phyloP scores from a whole-genome alignment of 1,284 basidiomycete genomes.

The Pyrrhoderma lamaoense region DNA sequence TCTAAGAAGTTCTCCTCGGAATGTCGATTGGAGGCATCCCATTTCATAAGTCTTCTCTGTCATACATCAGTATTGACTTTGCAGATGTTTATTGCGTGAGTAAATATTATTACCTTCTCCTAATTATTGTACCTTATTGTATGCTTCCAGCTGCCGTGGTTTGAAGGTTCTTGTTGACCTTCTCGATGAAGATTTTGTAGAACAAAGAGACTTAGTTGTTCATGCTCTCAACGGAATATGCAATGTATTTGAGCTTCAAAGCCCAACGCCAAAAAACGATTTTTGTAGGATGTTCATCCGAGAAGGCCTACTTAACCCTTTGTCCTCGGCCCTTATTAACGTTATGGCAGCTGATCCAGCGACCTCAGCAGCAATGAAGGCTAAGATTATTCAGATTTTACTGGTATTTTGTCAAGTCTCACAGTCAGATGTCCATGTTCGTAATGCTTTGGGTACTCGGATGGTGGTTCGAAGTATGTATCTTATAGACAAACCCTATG shows the following conservation, averaged over 20 bases:
- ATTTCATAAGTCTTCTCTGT: slow-evolving; percentile 88
- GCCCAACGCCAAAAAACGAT: slow-evolving; percentile 94
- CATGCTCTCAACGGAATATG: slow-evolving; percentile 93
- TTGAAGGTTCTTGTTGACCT: slow-evolving; percentile 92
- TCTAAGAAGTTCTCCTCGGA: slow-evolving; percentile 92
- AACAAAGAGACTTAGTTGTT: slow-evolving; percentile 85
- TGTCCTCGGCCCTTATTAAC: slow-evolving; percentile 84
- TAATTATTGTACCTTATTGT: slow-evolving; percentile 12
- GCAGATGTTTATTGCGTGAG: slow-evolving; percentile 96
- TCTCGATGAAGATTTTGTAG: slow-evolving; percentile 90
- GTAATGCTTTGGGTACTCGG: slow-evolving; percentile 84
- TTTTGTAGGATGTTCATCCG: slow-evolving; percentile 98
- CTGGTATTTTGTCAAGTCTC: slow-evolving; percentile 94
- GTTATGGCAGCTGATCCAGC: slow-evolving; percentile 74
- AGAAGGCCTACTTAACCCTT: slow-evolving; percentile 88
- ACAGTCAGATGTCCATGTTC: slow-evolving; percentile 87
- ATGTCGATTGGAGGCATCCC: slow-evolving; percentile 90
- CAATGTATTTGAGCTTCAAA: slow-evolving; percentile 91
- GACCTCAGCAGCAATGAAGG: slow-evolving; percentile 67
- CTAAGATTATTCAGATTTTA: slow-evolving; percentile 85
- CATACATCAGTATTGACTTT: slow-evolving; percentile 89
- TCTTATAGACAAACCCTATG: slow-evolving; percentile 4
- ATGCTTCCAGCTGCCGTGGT: slow-evolving; percentile 72
- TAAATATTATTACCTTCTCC: slow-evolving; percentile 20
- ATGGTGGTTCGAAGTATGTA: slow-evolving; percentile 82